Evolutionary conservation across 306 rosid species (phyloP).

Genomic region (Quercus dentata): DNA sequence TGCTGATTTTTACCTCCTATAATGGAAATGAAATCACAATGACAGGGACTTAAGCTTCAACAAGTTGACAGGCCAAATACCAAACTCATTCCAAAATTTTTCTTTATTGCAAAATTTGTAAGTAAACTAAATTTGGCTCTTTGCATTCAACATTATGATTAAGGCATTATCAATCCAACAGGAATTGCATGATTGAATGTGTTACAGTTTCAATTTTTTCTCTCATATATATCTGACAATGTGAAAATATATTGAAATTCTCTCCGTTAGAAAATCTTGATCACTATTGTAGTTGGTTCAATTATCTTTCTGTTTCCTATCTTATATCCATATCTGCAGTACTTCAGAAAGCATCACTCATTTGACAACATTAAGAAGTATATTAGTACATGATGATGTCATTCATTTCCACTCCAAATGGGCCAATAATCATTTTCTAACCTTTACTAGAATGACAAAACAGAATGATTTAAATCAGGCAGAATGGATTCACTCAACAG

Average conservation of each 20-base stretch:
- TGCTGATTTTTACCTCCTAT: neutral
- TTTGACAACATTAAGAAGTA: neutral
- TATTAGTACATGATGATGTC: neutral
- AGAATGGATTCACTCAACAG: neutral
- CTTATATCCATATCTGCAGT: neutral
- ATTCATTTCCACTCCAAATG: neutral
- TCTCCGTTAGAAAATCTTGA: neutral
- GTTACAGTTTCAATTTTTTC: neutral
- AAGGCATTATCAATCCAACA: neutral
- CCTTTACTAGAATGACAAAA: neutral
- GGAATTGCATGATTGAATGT: neutral
- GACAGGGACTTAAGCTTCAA: constrained; percentile 38
- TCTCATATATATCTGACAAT: neutral
- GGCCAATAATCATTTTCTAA: neutral
- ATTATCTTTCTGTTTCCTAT: neutral
- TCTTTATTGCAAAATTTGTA: constrained; percentile 26
- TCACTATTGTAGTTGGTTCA: neutral
- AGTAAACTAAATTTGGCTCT: constrained; percentile 1
- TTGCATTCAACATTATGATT: neutral
- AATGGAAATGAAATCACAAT: neutral
- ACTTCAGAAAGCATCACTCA: neutral
- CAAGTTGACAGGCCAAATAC: constrained; percentile 29
- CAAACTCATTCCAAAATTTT: constrained; percentile 32
- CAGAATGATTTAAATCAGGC: neutral
- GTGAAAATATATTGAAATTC: neutral